Conservation (phyloP, 352 stramenopile species). For the Stephanocyclus meneghinianus region DNA sequence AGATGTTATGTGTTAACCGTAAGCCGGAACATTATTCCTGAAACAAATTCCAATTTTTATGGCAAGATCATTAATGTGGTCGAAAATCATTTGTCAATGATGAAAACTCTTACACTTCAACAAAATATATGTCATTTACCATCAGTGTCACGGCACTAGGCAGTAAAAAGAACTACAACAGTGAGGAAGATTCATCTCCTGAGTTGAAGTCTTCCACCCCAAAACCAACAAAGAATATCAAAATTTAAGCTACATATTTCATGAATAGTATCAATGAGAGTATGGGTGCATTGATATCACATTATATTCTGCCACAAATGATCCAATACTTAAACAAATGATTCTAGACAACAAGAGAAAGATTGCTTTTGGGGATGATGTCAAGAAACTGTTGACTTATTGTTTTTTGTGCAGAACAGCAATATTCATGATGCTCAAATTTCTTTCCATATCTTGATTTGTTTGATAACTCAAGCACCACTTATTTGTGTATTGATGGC, state of each 20-base stretch:
- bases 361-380: conserved; percentile 11
- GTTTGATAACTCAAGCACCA: conserved; percentile 40
- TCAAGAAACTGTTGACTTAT: conserved; percentile 23
- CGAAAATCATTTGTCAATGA: conserved; percentile 16
- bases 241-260: neutral
- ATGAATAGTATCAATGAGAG: neutral
- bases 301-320: conserved; percentile 34
- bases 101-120: conserved; percentile 20
- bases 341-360: conserved; percentile 38
- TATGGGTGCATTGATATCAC: conserved; percentile 28
- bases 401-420: conserved; percentile 34
- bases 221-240: too few species aligned
- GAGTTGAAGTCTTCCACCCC: neutral
- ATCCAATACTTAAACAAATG: conserved; percentile 36
- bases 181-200: conserved; percentile 5
- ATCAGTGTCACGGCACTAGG: neutral
- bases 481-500: conserved; percentile 35
- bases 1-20: neutral
- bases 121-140: conserved; percentile 49
- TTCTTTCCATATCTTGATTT: conserved; percentile 34
- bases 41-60: conserved; percentile 57
- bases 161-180: neutral
- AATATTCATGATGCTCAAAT: conserved; percentile 39
- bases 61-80: conserved; percentile 42
- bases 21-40: conserved; percentile 2